Conservation (phyloP, 1,284 basidiomycete genomes). For the Puccinia polysora region DNA sequence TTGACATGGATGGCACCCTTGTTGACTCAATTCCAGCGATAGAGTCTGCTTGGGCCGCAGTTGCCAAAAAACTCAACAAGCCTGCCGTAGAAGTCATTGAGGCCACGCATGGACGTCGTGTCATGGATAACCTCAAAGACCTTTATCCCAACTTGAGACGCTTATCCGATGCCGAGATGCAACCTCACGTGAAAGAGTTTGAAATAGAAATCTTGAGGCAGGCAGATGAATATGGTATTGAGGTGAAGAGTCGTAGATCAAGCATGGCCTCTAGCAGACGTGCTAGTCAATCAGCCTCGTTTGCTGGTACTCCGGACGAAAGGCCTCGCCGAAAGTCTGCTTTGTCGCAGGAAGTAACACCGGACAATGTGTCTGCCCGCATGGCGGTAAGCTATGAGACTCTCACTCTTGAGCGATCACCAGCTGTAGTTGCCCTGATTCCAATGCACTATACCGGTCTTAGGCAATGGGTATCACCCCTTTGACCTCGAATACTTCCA, state of each 20-base stretch:
- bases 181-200: constrained; percentile 63
- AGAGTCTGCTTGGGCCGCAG: constrained; percentile 72
- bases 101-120: constrained; percentile 71
- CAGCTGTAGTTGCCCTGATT: too few species aligned
- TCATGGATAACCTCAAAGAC: constrained; percentile 62
- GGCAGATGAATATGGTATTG: constrained; percentile 63
- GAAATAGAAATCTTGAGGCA: constrained; percentile 68
- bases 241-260: constrained; percentile 46
- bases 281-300: too few species aligned
- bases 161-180: constrained; percentile 60
- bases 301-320: too few species aligned
- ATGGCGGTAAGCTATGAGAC: too few species aligned
- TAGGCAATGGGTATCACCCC: too few species aligned
- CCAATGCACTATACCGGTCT: too few species aligned
- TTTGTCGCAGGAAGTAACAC: constrained; percentile 37
- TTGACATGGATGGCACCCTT: constrained; percentile 56
- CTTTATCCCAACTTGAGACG: constrained; percentile 61
- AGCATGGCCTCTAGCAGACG: constrained; percentile 43
- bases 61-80: constrained; percentile 66
- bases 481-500: too few species aligned
- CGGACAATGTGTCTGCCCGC: too few species aligned
- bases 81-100: constrained; percentile 62
- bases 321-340: neutral
- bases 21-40: constrained; percentile 71
- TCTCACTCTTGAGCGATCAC: too few species aligned